Evolutionary conservation across 805 yeast genomes (phyloP), one percentile per base, ranked within the genome.

Genomic region (Danielia oregonensis): DNA sequence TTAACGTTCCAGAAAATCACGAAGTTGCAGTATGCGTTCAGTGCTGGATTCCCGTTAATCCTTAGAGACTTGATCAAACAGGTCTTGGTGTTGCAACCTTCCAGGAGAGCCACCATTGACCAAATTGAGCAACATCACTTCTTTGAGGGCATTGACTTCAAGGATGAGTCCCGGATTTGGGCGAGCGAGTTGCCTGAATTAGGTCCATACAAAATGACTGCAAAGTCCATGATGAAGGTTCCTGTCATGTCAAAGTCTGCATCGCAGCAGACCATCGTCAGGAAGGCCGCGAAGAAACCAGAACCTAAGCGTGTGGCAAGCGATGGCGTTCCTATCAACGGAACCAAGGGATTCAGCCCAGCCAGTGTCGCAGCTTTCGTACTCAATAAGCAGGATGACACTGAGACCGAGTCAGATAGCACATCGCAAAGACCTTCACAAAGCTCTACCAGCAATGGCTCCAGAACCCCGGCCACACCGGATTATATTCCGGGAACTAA

Each of bases 1-100:
- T 60, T 82, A 37, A 85, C 91, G 0, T 85, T 85, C 54, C 94
- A 85, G 53, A 85, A 85, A 52, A 82, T 85, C 39, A 78, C 85
- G 48, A 84, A 85, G 54, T 66, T 82, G 31, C 91, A 85, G 50
- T 85, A 72, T 59, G 93, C 94, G 2, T 85, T 38, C 49, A 74
- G 53, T 74, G 79, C 59, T 66, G 79, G 65, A 45, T 79, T 40
- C 80, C 96, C 49, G 57, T 71, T 25, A 52, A 63, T 37, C 10
- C 72, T 87, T 1, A 73, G 84, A 28, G 83, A 83, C 47, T 61
- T 93, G 35, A 78, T 89, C 29, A 64, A 73, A 32, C 74, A 72
- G 19, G 68, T 93, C 14, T 65, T 93, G 35, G 79, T 78, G 3
- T 54, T 81, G n/a, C 80, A 86, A 40, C 94, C 96, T 0, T 65